Evolutionary conservation across 2,329 filamentous ascomycete genomes (phyloP), one percentile per base, ranked within the genome.

Genomic region (Colletotrichum chlorophyti): DNA sequence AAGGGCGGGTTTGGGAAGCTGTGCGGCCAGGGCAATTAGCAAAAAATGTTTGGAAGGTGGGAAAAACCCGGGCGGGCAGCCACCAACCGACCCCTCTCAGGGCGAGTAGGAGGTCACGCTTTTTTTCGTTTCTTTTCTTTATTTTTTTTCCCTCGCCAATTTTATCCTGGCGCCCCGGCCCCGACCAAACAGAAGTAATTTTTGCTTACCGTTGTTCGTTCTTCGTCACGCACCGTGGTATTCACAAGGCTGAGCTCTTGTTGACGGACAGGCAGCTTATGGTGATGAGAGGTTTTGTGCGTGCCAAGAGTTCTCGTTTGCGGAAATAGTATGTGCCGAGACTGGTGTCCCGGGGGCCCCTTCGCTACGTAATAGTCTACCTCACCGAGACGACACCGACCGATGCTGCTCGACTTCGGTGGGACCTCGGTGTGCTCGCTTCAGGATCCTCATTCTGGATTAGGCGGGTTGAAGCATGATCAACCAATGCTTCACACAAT

Each of bases 241-340:
- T 47, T 53, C 55, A 45, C 42, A 55, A 63, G 59, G 61, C 61
- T 60, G 24, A 48, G 43, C 51, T 53, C 37, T 15, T 41, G 46
- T 26, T 60, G 53, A 55, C 52, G 41, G 52, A 46, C 42, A 38
- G n/a, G n/a, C n/a, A 17, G 15, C 23, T 34, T 31, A 43, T 31
- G 27, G 46, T 60, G 19, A 42, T 42, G 60, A 62, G 43, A 57
- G 27, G 53, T 63, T 63, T 63, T 63, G 58, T 63, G 61, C 58
- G 61, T 59, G 52, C 61, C 58, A 63, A 61, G 59, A 63, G 17
- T 50, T 43, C 50, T 63, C 61, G 61, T 59, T 63, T 63, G 53
- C 59, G 61, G 61, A 54, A 60, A 55, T 59, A 63, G 48, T 63
- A 63, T 59, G 43, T 49, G 43, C 55, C 55, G 55, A 55, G 51